phyloP scores from a whole-genome alignment of 208 protist genomes.

The Strigomonas culicis region DNA sequence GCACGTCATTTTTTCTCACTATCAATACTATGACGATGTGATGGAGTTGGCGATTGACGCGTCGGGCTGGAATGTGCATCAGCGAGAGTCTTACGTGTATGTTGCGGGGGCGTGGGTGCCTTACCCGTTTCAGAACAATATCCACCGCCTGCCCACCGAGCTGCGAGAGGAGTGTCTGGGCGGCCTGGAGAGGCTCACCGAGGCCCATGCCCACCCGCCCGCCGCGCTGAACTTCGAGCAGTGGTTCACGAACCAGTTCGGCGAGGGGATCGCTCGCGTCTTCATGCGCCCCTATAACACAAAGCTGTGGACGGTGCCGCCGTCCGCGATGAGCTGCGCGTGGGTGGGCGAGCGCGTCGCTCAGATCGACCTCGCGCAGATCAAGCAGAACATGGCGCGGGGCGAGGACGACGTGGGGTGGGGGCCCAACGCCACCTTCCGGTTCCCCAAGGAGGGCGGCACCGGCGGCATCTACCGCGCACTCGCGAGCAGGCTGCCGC shows the following conservation, averaged over 20 bases:
- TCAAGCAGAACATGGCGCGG: constrained; percentile 43
- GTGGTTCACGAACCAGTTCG: constrained; percentile 56
- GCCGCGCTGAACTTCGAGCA: constrained; percentile 41
- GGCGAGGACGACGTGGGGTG: constrained; percentile 58
- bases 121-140: constrained; percentile 81
- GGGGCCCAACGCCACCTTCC: constrained; percentile 80
- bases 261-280: constrained; percentile 45
- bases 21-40: constrained; percentile 77
- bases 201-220: background rate
- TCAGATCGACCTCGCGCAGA: constrained; percentile 48
- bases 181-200: constrained; percentile 35
- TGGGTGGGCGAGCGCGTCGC: constrained; percentile 82
- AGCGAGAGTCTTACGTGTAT: constrained; percentile 60
- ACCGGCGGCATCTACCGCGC: constrained; percentile 63
- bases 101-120: constrained; percentile 50
- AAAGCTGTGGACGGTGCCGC: constrained; percentile 78
- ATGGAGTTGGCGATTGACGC: constrained; percentile 47
- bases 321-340: constrained; percentile 50
- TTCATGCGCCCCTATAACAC: constrained; percentile 86
- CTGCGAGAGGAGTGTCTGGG: constrained; percentile 39
- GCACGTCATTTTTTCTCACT: constrained; percentile 85
- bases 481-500: constrained; percentile 36
- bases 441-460: constrained; percentile 59
- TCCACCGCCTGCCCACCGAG: constrained; percentile 54
- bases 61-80: constrained; percentile 32